Evolutionary conservation across 176 grass and related monocot species (phyloP).

Genomic region (Triticum dicoccoides): DNA sequence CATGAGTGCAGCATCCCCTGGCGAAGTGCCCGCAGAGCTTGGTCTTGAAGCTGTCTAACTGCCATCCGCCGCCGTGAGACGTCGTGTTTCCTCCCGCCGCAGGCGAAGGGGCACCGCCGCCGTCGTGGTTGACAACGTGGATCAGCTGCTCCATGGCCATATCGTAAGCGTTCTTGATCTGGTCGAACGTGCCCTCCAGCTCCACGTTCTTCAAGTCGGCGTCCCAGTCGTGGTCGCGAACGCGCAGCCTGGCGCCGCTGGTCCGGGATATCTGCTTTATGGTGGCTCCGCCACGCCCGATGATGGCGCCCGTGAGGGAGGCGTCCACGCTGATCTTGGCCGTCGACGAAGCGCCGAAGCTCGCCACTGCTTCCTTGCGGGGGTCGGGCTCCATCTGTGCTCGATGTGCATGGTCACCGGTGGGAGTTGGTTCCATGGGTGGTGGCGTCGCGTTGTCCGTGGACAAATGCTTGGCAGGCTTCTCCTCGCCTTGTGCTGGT

Average conservation of each 20-base stretch:
- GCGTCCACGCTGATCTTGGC: conserved; percentile 78
- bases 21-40: conserved; percentile 73
- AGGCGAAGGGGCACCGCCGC: conserved; percentile 8
- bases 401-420: neutral
- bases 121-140: conserved; percentile 9
- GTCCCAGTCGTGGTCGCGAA: conserved; percentile 73
- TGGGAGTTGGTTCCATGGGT: neutral
- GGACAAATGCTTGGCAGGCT: neutral
- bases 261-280: conserved; percentile 75
- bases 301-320: conserved; percentile 67
- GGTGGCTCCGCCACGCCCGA: conserved; percentile 67
- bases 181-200: conserved; percentile 83
- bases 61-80: conserved; percentile 1
- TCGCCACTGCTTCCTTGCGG: conserved; percentile 31
- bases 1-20: conserved; percentile 56
- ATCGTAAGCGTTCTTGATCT: conserved; percentile 71
- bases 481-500: neutral
- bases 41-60: conserved; percentile 59
- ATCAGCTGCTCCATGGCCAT: conserved; percentile 75
- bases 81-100: conserved; percentile 1
- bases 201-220: conserved; percentile 76
- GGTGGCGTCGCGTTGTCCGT: too few relatives aligned
- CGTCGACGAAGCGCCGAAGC: conserved; percentile 71
- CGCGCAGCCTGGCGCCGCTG: conserved; percentile 58
- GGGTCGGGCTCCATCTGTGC: neutral